Evolutionary conservation across 1,139 yeast genomes (phyloP), one percentile per base, ranked within the genome.

Genomic region (Magnusiomyces suaveolens): DNA sequence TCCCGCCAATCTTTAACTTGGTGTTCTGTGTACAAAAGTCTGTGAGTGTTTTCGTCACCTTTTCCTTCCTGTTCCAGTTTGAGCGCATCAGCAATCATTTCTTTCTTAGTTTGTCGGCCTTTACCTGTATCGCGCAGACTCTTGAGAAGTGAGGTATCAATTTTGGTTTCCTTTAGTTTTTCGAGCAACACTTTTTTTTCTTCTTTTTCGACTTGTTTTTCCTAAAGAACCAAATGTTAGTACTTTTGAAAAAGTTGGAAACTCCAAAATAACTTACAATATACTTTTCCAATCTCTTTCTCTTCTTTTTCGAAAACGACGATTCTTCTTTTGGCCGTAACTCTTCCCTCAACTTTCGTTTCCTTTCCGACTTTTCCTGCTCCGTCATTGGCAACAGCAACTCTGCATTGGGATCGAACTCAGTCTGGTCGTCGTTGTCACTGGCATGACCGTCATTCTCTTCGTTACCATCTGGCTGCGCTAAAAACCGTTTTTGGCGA

Each of bases 121-220:
- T 80, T 78, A 55, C 97, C 97, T 52, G 90, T 75, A 1, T 79
- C 76, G 66, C 87, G 87, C 43, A 94, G 79, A 44, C 92, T 84
- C 23, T 82, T 82, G 61, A 87, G 72, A 20, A 79, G 63, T 0
- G 81, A 71, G 0, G 95, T 82, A 64, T 90, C 96, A 48, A 90
- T 77, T 36, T 62, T 62, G 16, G 71, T 63, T 59, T 83, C 81
- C 1, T 95, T 82, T 49, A 92, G 75, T 66, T 89, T 90, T 57
- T 83, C 83, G 48, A 92, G 73, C 56, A 92, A 73, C 2, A 78
- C 78, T 62, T 85, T 87, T 70, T 87, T 87, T 70, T 92, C 97
- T 67, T 90, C 96, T 66, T 95, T 78, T 62, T 86, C 85, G 60
- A 92, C 69, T 69, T 92, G 97, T 69, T 86, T 95, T 59, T 89